A percentile compares a stretch with the other conserved stretches of the same genome.
Conservation (phyloP, 2,329 filamentous ascomycete species). For the Myrmaecium sp. region DNA sequence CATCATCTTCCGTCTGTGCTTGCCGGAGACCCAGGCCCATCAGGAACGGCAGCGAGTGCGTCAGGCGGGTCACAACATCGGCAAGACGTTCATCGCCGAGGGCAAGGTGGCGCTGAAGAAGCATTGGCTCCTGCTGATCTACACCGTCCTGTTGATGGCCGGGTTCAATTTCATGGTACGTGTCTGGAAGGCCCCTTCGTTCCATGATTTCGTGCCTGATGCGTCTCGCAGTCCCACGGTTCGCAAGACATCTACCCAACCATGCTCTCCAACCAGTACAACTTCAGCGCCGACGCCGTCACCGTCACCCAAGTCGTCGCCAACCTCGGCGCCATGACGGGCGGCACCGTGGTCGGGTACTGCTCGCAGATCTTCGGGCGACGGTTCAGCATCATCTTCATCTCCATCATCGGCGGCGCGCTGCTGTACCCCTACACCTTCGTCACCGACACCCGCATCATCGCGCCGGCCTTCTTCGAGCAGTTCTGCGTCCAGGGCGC, state of each 20-base stretch:
- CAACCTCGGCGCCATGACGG: slow-evolving; percentile 31
- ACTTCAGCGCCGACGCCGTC: slow-evolving; percentile 31
- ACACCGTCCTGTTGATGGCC: slow-evolving; percentile 74
- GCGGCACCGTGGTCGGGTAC: slow-evolving; percentile 30
- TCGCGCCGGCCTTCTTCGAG: slow-evolving; percentile 70
- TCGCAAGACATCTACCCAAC: slow-evolving; percentile 49
- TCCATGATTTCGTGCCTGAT: slow-evolving; percentile 2
- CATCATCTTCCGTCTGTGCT: slow-evolving; percentile 58
- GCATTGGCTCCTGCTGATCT: slow-evolving; percentile 66
- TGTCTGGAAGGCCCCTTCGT: not conserved
- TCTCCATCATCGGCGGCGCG: slow-evolving; percentile 48
- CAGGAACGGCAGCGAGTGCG: slow-evolving; percentile 48
- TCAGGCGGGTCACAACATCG: slow-evolving; percentile 39
- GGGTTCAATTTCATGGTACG: slow-evolving; percentile 75
- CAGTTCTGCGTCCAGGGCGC: slow-evolving; percentile 24
- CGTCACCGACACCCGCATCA: slow-evolving; percentile 42
- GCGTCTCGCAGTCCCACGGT: slow-evolving; percentile 41
- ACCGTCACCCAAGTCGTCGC: slow-evolving; percentile 34
- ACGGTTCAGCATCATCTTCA: slow-evolving; percentile 30
- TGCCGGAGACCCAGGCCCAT: slow-evolving; percentile 67
- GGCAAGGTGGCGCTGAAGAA: slow-evolving; percentile 61
- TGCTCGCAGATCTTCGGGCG: slow-evolving; percentile 29
- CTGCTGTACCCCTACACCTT: slow-evolving; percentile 75
- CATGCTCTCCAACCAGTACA: slow-evolving; percentile 41
- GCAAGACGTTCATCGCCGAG: slow-evolving; percentile 54